Evolutionary conservation across 192 early-diverging fungal species (phyloP), one percentile per base, ranked within the genome.

Genomic region (Mortierella alpina): DNA sequence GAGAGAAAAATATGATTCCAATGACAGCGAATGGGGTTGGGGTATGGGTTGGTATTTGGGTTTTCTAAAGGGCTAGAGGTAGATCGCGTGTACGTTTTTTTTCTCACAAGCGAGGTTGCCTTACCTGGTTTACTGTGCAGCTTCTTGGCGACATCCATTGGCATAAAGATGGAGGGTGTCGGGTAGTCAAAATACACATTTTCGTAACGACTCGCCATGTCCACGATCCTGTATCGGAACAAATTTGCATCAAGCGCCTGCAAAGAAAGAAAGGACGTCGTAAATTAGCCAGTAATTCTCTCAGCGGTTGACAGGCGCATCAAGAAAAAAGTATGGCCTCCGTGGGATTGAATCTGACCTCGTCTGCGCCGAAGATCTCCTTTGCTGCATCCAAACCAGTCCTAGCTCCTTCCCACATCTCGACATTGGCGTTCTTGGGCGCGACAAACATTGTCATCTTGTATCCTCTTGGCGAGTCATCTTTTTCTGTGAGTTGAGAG

Each of bases 391-490:
- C 90, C 1, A 96, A 57, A 7, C 97, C 97, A 11, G 92, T 91
- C 46, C 94, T 77, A 44, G 96, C 92, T 13, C 97, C 97, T 70
- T 99, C 97, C 97, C 97, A 99, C 60, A 94, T 83, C 78, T 97
- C 95, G 45, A 88, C 86, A 15, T 90, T 76, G 23, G 84, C 86
- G 48, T 92, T 93, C 71, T 90, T 90, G 6, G 95, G 91, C n/a
- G 87, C 87, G 3, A 95, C 93, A 89, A 95, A 98, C 89, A 98
- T 88, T 41, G 89, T 95, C 86, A 92, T 91, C 72, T 91, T 93
- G 86, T 93, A 93, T 12, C 92, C 92, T 59, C 86, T 72, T 40
- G 73, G 63, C n/a, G 75, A 88, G 59, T 84, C 70, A 60, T 87
- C 75, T 70, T 89, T 86, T 52, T 88, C 84, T 89, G 55, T 45